A percentile compares a stretch with the other conserved stretches of the same genome.
phyloP scores from a whole-genome alignment of 2,329 filamentous ascomycete species.

The Monilinia laxa region DNA sequence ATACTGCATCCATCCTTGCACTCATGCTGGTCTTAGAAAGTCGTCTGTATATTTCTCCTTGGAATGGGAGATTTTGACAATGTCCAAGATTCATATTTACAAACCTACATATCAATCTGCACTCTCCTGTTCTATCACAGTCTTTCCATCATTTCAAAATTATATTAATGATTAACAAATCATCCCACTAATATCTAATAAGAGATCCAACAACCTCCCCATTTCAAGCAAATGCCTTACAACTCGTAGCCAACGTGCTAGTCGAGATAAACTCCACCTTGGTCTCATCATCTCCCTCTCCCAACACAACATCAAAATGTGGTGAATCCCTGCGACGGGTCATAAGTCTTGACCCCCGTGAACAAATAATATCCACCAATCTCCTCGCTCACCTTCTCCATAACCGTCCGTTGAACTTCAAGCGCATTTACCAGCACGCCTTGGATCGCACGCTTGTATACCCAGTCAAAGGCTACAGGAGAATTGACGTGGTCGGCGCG shows the following conservation, averaged over 20 bases:
- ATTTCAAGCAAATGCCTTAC: not conserved
- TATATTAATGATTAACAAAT: not conserved
- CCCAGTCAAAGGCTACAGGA: constrained; percentile 10
- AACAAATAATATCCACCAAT: constrained; percentile 10
- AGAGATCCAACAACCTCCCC: not conserved
- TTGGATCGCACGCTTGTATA: not conserved
- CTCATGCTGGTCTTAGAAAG: not conserved
- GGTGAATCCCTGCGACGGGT: not conserved
- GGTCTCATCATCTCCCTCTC: not conserved
- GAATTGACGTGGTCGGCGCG: constrained; percentile 6
- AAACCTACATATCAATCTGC: not conserved
- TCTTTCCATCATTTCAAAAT: not conserved
- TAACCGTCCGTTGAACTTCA: not conserved
- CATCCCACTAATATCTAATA: not conserved
- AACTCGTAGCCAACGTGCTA: not conserved
- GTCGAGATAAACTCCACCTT: constrained; percentile 3
- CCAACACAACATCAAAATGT: constrained; percentile 3
- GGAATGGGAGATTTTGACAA: not conserved
- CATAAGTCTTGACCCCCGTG: not conserved
- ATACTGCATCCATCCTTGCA: not conserved
- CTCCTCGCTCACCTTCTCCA: constrained; percentile 11
- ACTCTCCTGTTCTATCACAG: not conserved
- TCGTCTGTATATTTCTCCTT: not conserved
- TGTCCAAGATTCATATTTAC: not conserved
- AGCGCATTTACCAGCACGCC: not conserved